Evolutionary conservation across 331 rosid species (phyloP), one percentile per base, ranked within the genome.

Genomic region (Malus hybrid): DNA sequence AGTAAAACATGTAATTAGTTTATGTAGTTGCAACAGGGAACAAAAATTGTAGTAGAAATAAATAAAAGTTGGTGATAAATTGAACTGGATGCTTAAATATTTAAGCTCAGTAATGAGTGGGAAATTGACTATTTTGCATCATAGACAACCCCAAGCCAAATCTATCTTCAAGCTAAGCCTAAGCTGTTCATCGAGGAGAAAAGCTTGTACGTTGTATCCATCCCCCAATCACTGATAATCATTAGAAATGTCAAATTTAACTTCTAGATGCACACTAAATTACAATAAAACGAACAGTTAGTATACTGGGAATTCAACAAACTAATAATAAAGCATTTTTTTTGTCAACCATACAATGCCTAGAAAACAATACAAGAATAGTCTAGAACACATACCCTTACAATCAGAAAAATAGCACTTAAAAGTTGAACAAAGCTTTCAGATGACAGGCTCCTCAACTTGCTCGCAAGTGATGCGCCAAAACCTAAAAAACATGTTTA

Each of bases 381-480:
- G 87, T 80, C 86, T 73, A 80, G 89, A 80, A 85, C 79, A 85
- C 86, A 85, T 95, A 95, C 99, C 99, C 80, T 91, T 76, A 95
- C 96, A 76, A 95, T 87, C 87, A 84, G 83, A 81, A 92, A 95
- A 75, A 92, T 95, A 83, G 93, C 91, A 83, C 88, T 81, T 81
- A 95, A 78, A 75, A 95, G 99, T 86, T 95, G 96, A 80, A 95
- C 98, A 90, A 95, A 95, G 91, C 91, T 84, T 74, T 92, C 99
- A 77, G 98, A 86, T 78, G 99, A 86, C 65, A 92, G 80, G 74
- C 91, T 88, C 93, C 96, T 88, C 89, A 95, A 87, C 88, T 95
- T 95, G 91, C 99, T 95, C 56, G 98, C 99, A 76, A 95, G 99
- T 32, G 99, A 95, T 70, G 91, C 93, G 78, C 98, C 95, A 79